These are phyloP conservation scores for Yamadazyma spencermartinsiae DNA, from an alignment of 1,139 yeast species.

Conservation along the genomic window DNA sequence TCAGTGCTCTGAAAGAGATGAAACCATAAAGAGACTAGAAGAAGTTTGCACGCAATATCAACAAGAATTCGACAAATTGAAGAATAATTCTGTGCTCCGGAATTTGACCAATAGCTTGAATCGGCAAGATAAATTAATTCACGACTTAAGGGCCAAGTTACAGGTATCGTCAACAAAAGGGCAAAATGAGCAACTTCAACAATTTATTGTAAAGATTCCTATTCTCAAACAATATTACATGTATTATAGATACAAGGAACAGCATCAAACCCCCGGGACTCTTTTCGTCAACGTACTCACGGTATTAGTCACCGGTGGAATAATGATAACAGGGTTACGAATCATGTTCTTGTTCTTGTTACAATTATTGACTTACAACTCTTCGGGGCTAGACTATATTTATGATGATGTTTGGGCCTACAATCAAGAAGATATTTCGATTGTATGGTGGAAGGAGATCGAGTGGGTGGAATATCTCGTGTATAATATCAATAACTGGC, in stretches of 20 bases:
- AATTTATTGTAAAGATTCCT: constrained; percentile 29
- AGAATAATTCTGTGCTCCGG: constrained; percentile 17
- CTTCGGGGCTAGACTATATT: constrained; percentile 15
- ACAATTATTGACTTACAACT: neutral
- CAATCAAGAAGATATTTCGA: constrained; percentile 11
- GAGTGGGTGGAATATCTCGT: constrained; percentile 33
- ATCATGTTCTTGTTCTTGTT: constrained; percentile 8
- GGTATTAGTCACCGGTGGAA: constrained; percentile 23
- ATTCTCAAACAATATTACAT: constrained; percentile 33
- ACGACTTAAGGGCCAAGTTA: constrained; percentile 22
- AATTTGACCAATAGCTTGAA: constrained; percentile 20
- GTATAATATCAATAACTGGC: constrained; percentile 25
- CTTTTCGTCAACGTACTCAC: constrained; percentile 24
- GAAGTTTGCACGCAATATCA: constrained; percentile 25
- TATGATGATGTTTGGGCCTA: constrained; percentile 21
- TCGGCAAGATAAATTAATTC: constrained; percentile 26
- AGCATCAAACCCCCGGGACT: constrained; percentile 21
- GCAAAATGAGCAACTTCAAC: too few relatives aligned
- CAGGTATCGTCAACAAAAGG: too few relatives aligned
- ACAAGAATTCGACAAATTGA: constrained; percentile 18
- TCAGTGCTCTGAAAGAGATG: constrained; percentile 22
- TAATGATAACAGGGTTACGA: constrained; percentile 15
- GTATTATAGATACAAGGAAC: constrained; percentile 28
- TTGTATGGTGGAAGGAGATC: constrained; percentile 38
- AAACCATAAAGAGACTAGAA: constrained; percentile 22